Evolutionary conservation across 495 filamentous ascomycete genomes (phyloP), one percentile per base, ranked within the genome.

Genomic region (Filosporella fistucella): DNA sequence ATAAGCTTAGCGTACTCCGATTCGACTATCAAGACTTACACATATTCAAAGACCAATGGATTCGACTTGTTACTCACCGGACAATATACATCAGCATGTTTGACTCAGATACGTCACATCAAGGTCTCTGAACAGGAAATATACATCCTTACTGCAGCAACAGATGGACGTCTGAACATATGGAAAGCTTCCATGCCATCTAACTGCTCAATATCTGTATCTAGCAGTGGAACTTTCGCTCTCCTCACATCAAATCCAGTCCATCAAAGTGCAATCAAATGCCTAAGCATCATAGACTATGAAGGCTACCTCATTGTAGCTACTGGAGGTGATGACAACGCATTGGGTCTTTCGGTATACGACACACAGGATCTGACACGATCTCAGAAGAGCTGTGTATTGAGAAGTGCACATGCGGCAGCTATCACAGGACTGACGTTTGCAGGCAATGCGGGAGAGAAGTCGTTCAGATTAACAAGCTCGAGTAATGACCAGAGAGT

Each of bases 301-400:
- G 26, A 45, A 2, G 45, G 46, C 0, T 46, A 56, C 1, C 72
- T 68, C 23, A 26, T 91, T 8, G 51, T 91, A 14, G 60, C 83
- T n/a, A 84, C 86, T 0, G 89, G 86, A 13, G 87, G 91, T 4
- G 91, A 96, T 53, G 91, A 95, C 56, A 89, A 90, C 54, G 82
- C 85, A 3, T 56, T 95, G 0, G 77, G 74, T 0, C 56, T 91
- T 9, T 74, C 80, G 1, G 28, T 55, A 7, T 55, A 49, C 12
- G 17, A 26, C 1, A 34, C 35, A 5, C 12, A 29, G 3, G 9
- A 42, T 22, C 9, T 42, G 3, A 10, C 42, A 23, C n/a, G 1
- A 4, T 11, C 17, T n/a, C 14, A 36, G 9, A 41, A 14, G 26
- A 45, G 24, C 14, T 42, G 44, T 22, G 68, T 86, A 0, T 67